Evolutionary conservation across 1,284 basidiomycete species (phyloP).

Genomic region (Apiotrichum mycotoxinovorans): DNA sequence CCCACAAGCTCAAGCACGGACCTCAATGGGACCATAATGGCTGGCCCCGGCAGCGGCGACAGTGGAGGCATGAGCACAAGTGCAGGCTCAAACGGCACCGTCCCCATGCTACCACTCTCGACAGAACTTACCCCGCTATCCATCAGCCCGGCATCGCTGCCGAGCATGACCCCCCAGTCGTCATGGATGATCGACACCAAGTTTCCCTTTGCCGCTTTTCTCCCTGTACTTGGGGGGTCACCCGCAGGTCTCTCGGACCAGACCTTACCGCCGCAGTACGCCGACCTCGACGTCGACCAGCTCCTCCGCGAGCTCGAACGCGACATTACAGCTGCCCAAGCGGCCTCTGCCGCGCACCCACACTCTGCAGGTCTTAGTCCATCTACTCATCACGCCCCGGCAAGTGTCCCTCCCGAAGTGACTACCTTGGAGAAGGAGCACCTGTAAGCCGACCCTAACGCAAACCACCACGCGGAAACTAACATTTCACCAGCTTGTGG

Average conservation of each 20-base stretch:
- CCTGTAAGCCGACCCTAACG: conserved; percentile 12
- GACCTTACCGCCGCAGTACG: background rate
- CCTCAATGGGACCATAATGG: too few species aligned
- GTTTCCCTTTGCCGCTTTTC: background rate
- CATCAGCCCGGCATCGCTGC: conserved; percentile 1
- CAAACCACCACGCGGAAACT: background rate
- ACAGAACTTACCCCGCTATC: background rate
- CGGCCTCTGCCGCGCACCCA: background rate
- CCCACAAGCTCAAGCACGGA: too few species aligned
- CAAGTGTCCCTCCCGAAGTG: background rate
- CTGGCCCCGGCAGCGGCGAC: background rate
- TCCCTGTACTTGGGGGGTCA: background rate
- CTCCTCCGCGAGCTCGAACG: background rate
- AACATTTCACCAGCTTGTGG: conserved; percentile 9
- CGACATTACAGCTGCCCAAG: conserved; percentile 1
- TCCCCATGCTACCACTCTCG: background rate
- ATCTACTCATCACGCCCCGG: too few species aligned
- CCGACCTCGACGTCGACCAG: conserved; percentile 12
- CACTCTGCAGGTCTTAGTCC: background rate
- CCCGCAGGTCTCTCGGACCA: background rate
- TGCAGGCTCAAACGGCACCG: background rate
- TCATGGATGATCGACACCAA: background rate
- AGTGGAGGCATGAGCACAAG: background rate
- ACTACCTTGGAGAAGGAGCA: conserved; percentile 6
- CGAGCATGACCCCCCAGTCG: background rate